Evolutionary conservation across 2,329 filamentous ascomycete genomes (phyloP).

Genomic region (Fusarium sp.): DNA sequence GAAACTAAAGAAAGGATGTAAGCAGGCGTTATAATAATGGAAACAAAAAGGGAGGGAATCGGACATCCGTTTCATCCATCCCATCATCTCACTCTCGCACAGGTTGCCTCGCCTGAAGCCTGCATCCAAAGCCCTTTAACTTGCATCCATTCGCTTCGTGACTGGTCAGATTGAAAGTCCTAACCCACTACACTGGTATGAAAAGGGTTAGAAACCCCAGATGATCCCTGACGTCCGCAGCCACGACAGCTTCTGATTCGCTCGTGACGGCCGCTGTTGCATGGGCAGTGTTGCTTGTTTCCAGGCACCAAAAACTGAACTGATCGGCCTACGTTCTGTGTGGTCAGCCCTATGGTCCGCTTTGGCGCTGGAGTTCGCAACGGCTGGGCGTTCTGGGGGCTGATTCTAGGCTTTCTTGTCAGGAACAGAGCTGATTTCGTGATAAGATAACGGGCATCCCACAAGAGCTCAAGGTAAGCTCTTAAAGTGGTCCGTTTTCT

Average conservation of each 20-base stretch:
- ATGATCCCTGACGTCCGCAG: slow-evolving; percentile 28
- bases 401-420: too few relatives aligned
- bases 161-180: slow-evolving; percentile 21
- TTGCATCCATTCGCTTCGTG: not conserved
- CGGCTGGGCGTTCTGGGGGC: too few relatives aligned
- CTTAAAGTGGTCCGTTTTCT: too few relatives aligned
- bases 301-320: slow-evolving; percentile 45
- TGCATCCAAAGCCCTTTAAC: slow-evolving; percentile 22
- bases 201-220: slow-evolving; percentile 14
- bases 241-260: slow-evolving; percentile 43
- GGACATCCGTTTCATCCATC: slow-evolving; percentile 22
- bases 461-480: too few relatives aligned
- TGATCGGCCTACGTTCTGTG: not conserved
- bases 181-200: slow-evolving; percentile 35
- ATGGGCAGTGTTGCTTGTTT: slow-evolving; percentile 49
- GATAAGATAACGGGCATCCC: too few relatives aligned
- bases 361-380: not conserved
- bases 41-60: slow-evolving; percentile 20
- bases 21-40: slow-evolving; percentile 27
- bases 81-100: slow-evolving; percentile 20
- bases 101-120: slow-evolving; percentile 38
- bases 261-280: slow-evolving; percentile 53
- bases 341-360: slow-evolving; percentile 48
- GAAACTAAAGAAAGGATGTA: slow-evolving; percentile 9
- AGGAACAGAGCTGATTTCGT: too few relatives aligned